phyloP scores from a whole-genome alignment of 495 filamentous ascomycete genomes.

The Sphaerosporella brunnea region DNA sequence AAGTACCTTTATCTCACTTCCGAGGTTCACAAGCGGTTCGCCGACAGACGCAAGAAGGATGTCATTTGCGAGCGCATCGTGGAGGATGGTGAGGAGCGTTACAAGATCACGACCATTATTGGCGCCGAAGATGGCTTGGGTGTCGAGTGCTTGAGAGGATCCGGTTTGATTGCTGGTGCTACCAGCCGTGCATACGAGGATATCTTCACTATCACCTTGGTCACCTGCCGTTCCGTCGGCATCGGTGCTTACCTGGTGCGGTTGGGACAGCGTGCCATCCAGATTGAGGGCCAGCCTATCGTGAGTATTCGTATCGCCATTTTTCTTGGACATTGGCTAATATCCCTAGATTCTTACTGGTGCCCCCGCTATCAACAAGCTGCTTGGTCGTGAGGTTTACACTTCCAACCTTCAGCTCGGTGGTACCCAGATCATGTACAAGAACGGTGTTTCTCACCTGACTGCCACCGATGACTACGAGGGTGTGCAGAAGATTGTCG shows the following conservation, averaged over 20 bases:
- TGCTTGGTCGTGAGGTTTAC: slow-evolving; percentile 94
- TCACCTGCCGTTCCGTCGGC: slow-evolving; percentile 92
- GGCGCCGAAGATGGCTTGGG: slow-evolving; percentile 91
- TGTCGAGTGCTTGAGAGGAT: slow-evolving; percentile 93
- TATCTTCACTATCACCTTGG: slow-evolving; percentile 96
- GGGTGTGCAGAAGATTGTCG: slow-evolving; percentile 91
- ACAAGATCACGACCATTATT: slow-evolving; percentile 88
- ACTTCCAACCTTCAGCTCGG: slow-evolving; percentile 97
- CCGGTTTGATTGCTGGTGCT: slow-evolving; percentile 92
- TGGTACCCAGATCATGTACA: slow-evolving; percentile 99
- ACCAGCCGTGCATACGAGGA: slow-evolving; percentile 95
- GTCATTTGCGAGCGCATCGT: slow-evolving; percentile 77
- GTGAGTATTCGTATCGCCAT: slow-evolving; percentile 9
- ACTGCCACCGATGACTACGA: slow-evolving; percentile 95
- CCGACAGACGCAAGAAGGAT: slow-evolving; percentile 57
- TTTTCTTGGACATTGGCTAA: not conserved
- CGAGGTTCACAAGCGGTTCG: slow-evolving; percentile 71
- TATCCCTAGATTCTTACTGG: slow-evolving; percentile 61
- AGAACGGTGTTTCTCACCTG: slow-evolving; percentile 97
- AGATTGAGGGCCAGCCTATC: slow-evolving; percentile 97
- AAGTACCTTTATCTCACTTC: slow-evolving; percentile 94
- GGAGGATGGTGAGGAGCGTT: slow-evolving; percentile 74
- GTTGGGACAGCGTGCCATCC: slow-evolving; percentile 91
- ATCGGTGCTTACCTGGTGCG: slow-evolving; percentile 98
- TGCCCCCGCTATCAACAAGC: slow-evolving; percentile 93